Base-by-base conservation (phyloP, 176 grass and related monocot genomes). In the Hyparrhenia diplandra region DNA sequence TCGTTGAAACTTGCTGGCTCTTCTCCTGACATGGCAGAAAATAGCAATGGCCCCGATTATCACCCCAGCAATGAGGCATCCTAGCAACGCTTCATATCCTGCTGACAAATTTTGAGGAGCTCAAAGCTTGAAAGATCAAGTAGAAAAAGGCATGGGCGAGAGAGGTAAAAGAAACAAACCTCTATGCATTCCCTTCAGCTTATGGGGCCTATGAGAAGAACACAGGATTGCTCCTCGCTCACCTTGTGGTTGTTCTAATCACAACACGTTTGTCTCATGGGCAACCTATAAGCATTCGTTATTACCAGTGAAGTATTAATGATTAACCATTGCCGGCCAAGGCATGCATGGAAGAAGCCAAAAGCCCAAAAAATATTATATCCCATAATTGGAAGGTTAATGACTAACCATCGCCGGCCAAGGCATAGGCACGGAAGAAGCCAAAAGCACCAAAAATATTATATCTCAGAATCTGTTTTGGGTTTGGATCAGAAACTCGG, bases 61-160 rank as follows among this genome's bases (percentile, higher is more conserved):
- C 73, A 86, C 79, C 23, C 49, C 83, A 8, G 4, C 36, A 35
- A 35, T 23, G 5, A 86, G 83, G 74, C 78, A 89, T 77, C 88
- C 88, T 12, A 86, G 79, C 59, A 89, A 59, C 6, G 40, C 78
- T 81, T 59, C 73, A 67, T 82, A 86, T 72, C 83, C 88, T 86
- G 88, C 23, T 41, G 30, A 80, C 39, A 35, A 66, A 32, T 59
- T 36, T 65, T 57, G 42, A 85, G n/a, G 73, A 67, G 6, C 57
- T 66, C 78, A 39, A 77, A 51, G 64, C 65, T 49, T 46, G 65
- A 82, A 69, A 13, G 47, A 76, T 47, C 43, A 67, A 20, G 20
- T 41, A 31, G 64, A n/a, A n/a, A 46, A 78, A 23, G 9, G 30
- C 23, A 84, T 62, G 69, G n/a, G 71, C 25, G 64, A 61, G 82